These are phyloP conservation scores for Cyclotella atomus DNA, from an alignment of 108 stramenopile genomes.

Conservation along the genomic window DNA sequence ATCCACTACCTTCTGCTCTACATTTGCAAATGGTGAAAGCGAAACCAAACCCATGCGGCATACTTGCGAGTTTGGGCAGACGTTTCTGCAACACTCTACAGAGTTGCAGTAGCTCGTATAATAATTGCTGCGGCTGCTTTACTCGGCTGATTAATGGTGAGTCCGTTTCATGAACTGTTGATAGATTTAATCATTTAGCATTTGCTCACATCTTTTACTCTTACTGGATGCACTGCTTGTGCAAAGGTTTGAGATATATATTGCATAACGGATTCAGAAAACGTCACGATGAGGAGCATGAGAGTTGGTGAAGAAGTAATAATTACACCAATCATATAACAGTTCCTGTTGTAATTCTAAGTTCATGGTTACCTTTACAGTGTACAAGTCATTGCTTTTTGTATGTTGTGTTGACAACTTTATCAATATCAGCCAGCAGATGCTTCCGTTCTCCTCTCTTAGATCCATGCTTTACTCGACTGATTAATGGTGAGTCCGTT, in stretches of 20 bases:
- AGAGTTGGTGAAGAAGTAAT: slow-evolving; percentile 20
- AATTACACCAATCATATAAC: not conserved
- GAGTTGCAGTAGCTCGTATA: slow-evolving; percentile 21
- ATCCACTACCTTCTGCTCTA: no score
- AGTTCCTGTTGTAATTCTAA: not conserved
- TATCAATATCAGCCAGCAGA: no score
- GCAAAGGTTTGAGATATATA: slow-evolving; percentile 19
- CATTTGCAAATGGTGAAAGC: no score
- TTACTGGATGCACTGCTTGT: not conserved
- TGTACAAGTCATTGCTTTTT: no score
- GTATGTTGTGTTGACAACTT: no score
- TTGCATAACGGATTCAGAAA: not conserved
- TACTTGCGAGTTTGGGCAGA: not conserved
- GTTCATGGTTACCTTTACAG: no score
- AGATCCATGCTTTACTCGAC: slow-evolving; percentile 22
- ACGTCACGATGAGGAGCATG: slow-evolving; percentile 10
- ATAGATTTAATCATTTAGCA: not conserved
- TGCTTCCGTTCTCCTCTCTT: no score
- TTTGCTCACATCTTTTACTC: not conserved
- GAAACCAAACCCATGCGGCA: not conserved
- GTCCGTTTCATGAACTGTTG: not conserved
- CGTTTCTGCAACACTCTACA: slow-evolving; percentile 9
- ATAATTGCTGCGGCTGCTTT: slow-evolving; percentile 20
- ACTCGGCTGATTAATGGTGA: slow-evolving; percentile 13
- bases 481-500: slow-evolving; percentile 1